Percentiles rank a stretch among this genome's conserved stretches.
Conservation (phyloP, 148 eudicot species). For the Cornus controversa region DNA sequence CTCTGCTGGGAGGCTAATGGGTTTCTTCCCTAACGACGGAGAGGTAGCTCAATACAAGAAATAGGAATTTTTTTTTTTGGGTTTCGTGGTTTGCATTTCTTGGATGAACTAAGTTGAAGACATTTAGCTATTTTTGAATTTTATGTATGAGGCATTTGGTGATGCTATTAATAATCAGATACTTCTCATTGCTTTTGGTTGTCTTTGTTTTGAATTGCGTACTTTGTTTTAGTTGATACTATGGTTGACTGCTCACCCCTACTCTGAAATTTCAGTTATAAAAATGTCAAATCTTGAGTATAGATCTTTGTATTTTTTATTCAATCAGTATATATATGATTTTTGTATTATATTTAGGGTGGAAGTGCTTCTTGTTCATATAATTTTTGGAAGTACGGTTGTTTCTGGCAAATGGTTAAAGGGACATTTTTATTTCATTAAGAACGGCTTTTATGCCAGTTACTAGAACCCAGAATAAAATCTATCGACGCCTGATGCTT, state of each 20-base stretch:
- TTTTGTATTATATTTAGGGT: too few relatives aligned
- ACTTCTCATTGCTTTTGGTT: not conserved
- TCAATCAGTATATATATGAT: too few relatives aligned
- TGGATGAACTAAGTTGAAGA: not conserved
- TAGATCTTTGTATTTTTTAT: too few relatives aligned
- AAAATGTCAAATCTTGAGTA: not conserved
- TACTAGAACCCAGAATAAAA: too few relatives aligned
- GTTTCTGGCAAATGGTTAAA: not conserved
- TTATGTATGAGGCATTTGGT: slow-evolving; percentile 2
- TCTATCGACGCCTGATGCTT: not conserved
- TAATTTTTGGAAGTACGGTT: not conserved
- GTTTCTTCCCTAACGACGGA: slow-evolving; percentile 90
- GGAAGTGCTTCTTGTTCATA: too few relatives aligned
- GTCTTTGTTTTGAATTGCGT: not conserved
- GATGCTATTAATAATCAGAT: slow-evolving; percentile 16
- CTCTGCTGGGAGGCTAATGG: slow-evolving; percentile 91
- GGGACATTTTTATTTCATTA: not conserved
- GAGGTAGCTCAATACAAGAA: slow-evolving; percentile 81
- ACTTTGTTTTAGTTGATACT: too few relatives aligned
- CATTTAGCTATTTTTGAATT: not conserved
- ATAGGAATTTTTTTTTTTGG: slow-evolving; percentile 15
- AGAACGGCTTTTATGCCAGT: too few relatives aligned
- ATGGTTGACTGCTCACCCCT: too few relatives aligned
- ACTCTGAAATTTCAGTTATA: not conserved
- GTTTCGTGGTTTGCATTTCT: not conserved